phyloP scores from a whole-genome alignment of 805 yeast species.

The Metschnikowia chrysomelidarum region DNA sequence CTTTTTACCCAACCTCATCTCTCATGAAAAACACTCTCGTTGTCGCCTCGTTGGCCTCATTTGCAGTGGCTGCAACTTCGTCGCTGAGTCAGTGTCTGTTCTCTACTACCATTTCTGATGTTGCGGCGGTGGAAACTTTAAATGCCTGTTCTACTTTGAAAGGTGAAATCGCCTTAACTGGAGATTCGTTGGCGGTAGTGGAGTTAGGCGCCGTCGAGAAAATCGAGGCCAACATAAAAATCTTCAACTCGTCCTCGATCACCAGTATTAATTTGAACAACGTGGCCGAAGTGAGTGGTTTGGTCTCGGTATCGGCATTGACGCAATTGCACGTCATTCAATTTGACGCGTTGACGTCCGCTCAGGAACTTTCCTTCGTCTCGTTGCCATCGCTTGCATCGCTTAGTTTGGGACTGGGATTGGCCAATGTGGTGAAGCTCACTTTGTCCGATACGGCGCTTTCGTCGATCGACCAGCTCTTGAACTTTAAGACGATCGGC shows the following conservation, averaged over 20 bases:
- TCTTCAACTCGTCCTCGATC: conserved; percentile 41
- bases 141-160: conserved; percentile 42
- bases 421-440: conserved; percentile 32
- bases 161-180: conserved; percentile 38
- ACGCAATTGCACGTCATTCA: conserved; percentile 40
- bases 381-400: conserved; percentile 42
- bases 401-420: conserved; percentile 36
- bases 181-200: conserved; percentile 29
- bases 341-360: conserved; percentile 30
- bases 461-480: conserved; percentile 30
- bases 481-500: conserved; percentile 31
- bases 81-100: conserved; percentile 31
- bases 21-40: conserved; percentile 5
- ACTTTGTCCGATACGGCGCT: conserved; percentile 44
- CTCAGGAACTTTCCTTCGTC: conserved; percentile 32
- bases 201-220: conserved; percentile 30
- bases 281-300: conserved; percentile 34
- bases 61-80: conserved; percentile 14
- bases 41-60: conserved; percentile 12
- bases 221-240: conserved; percentile 30
- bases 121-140: conserved; percentile 32
- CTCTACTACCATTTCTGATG: conserved; percentile 39
- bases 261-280: conserved; percentile 30
- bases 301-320: conserved; percentile 34
- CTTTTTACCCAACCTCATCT: too few species aligned